phyloP scores from a whole-genome alignment of 1,284 basidiomycete genomes.

The Fomitopsis pinicola region DNA sequence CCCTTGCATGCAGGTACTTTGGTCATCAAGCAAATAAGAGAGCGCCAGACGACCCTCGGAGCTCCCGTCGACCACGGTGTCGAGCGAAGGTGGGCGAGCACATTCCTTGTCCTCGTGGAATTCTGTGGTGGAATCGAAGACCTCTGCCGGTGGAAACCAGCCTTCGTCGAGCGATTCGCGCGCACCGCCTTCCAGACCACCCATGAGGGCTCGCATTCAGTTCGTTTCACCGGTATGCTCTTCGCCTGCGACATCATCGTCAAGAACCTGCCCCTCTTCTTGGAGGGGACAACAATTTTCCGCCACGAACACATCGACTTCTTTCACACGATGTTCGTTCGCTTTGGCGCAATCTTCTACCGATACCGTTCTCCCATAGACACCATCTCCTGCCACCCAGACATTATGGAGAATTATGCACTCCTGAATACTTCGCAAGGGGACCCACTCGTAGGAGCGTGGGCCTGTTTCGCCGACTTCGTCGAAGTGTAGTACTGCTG shows the following conservation, averaged over 20 bases:
- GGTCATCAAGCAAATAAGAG: neutral
- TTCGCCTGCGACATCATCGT: neutral
- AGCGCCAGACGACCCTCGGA: neutral
- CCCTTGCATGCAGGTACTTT: neutral
- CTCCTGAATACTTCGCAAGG: neutral
- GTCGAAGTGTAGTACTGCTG: neutral
- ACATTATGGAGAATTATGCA: neutral
- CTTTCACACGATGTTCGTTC: no score
- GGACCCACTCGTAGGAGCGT: neutral
- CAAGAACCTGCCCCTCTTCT: neutral
- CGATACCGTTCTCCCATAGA: no score
- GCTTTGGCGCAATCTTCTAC: no score
- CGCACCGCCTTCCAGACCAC: neutral
- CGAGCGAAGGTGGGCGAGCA: no score
- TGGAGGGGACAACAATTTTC: neutral
- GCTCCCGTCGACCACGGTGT: no score
- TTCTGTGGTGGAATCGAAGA: no score
- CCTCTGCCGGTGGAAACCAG: no score
- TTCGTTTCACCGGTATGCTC: neutral
- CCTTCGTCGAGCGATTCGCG: no score
- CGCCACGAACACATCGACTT: neutral
- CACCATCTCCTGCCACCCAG: neutral
- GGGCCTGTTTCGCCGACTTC: neutral
- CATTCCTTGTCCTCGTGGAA: no score
- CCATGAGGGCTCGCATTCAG: neutral